Percentiles rank a stretch among this genome's conserved stretches.
phyloP scores from a whole-genome alignment of 306 rosid genomes.

The Prunus campanulata region DNA sequence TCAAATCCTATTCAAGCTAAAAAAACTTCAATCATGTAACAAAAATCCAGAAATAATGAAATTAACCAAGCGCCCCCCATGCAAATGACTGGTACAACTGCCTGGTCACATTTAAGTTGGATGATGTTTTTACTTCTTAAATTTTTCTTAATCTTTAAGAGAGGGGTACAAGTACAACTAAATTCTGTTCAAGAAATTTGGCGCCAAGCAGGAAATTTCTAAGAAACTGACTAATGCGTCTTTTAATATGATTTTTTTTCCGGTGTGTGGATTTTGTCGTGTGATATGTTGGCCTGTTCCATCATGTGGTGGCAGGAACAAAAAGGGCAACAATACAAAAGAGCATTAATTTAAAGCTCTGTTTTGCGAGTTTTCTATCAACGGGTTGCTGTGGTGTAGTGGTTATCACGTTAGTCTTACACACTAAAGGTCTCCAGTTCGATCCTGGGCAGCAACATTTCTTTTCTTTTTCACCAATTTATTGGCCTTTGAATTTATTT shows the following conservation, averaged over 20 bases:
- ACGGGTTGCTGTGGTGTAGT: slow-evolving; percentile 80
- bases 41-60: background rate
- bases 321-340: too few relatives aligned
- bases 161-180: background rate
- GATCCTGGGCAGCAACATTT: slow-evolving; percentile 81
- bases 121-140: background rate
- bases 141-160: background rate
- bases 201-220: slow-evolving; percentile 26
- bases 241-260: background rate
- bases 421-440: slow-evolving; percentile 96
- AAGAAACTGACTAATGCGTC: background rate
- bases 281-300: background rate
- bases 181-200: background rate
- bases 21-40: background rate
- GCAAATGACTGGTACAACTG: too few relatives aligned
- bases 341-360: rapidly evolving
- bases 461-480: background rate
- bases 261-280: background rate
- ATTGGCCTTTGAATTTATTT: background rate
- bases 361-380: rapidly evolving
- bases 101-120: background rate
- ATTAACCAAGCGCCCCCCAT: background rate
- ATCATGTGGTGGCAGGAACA: background rate
- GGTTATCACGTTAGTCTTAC: slow-evolving; percentile 98
- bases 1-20: background rate